phyloP scores from a whole-genome alignment of 2,329 filamentous ascomycete species.

The Stenocarpella maydis region DNA sequence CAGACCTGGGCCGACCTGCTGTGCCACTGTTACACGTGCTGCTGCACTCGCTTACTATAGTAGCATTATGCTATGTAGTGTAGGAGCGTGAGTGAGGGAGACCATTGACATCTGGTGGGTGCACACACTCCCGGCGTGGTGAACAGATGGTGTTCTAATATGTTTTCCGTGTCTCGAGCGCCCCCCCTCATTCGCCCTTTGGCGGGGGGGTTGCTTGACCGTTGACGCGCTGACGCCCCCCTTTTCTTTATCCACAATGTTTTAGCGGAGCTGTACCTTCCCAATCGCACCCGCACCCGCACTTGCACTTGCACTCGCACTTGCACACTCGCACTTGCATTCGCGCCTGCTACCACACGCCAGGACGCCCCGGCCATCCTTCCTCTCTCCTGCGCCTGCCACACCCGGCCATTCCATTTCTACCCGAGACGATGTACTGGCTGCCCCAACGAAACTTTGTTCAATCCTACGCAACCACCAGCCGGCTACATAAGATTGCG shows the following conservation, averaged over 20 bases:
- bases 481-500: slow-evolving; percentile 14
- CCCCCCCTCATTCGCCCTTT: not conserved
- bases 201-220: not conserved
- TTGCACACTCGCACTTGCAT: not conserved
- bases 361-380: too few relatives aligned
- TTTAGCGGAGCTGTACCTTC: not conserved
- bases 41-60: not conserved
- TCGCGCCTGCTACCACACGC: too few relatives aligned
- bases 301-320: not conserved
- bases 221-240: not conserved
- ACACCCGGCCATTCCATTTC: not conserved
- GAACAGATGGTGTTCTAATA: not conserved
- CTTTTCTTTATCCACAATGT: not conserved
- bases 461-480: slow-evolving; percentile 5
- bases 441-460: not conserved
- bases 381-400: not conserved
- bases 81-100: too few relatives aligned
- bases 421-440: not conserved
- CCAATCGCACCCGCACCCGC: not conserved
- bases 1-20: not conserved
- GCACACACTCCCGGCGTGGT: not conserved
- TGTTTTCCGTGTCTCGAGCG: not conserved
- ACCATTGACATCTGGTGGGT: not conserved
- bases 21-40: slow-evolving; percentile 9
- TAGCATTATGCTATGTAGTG: too few relatives aligned